Evolutionary conservation across 768 basidiomycete species (phyloP), one percentile per base, ranked within the genome.

Genomic region (Boletus reticulatus): DNA sequence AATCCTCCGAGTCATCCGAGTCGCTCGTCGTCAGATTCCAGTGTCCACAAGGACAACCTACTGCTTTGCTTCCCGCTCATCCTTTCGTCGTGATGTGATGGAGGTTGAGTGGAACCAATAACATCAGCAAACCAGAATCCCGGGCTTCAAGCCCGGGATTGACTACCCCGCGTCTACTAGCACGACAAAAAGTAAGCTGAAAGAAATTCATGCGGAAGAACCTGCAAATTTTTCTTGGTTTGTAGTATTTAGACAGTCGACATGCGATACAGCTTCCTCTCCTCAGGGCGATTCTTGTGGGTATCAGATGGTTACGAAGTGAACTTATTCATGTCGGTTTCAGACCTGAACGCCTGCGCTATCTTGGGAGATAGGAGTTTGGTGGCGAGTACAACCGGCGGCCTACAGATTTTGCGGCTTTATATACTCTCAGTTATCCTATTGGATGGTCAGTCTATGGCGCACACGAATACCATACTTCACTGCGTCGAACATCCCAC

Each of bases 241-340:
- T 47, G 20, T 48, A 16, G 20, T 48, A 16, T 13, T 38, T 47
- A 19, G 58, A 45, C 17, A 27, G 43, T 20, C 39, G 32, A n/a
- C 53, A 56, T 24, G n/a, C 39, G 29, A 59, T 49, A 16, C 50
- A 45, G 9, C 48, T 57, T 42, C 42, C 22, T 19, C 29, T 50
- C 20, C n/a, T 38, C 16, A 39, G 53, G 22, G 53, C 6, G 29
- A 16, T 42, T n/a, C 32, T 16, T 58, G 32, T 44, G 27, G 24
- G 20, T 36, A 20, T 46, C 48, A 13, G 58, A 59, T 20, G 58
- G 46, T 44, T 50, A 36, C 34, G 46, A 20, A 46, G 29, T 49
- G 22, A 31, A 17, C 29, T 53, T 31, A 31, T 45, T 29, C 29
- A 59, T 59, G 29, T 24, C 31, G 3, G 49, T 42, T 27, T 27